Conservation (phyloP, 345 rosid genomes). For the Gossypium mustelinum region DNA sequence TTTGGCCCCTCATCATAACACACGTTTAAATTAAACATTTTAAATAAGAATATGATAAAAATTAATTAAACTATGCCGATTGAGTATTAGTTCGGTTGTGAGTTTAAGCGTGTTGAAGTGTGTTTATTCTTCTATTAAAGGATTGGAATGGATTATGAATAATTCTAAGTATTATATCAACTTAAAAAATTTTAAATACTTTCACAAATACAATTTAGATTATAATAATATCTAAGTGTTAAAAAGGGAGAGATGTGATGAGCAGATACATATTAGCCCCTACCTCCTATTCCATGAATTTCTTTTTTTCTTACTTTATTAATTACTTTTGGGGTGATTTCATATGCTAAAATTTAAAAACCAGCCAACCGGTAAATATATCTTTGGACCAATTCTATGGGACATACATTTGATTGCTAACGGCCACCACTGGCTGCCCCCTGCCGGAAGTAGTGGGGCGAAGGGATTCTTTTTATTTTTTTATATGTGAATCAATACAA, state of each 20-base stretch:
- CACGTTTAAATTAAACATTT: not conserved
- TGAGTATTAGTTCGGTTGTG: no score
- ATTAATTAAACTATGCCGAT: no score
- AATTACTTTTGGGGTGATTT: not conserved
- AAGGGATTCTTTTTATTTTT: not conserved
- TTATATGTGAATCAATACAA: no score
- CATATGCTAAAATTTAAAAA: not conserved
- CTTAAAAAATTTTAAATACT: no score
- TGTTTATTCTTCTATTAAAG: no score
- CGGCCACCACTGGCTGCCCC: not conserved
- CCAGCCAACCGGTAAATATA: not conserved
- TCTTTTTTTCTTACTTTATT: not conserved
- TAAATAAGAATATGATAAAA: no score
- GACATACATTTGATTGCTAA: not conserved
- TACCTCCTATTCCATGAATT: not conserved
- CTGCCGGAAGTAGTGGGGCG: not conserved
- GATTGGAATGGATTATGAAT: no score
- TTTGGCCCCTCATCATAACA: not conserved
- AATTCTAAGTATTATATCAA: no score
- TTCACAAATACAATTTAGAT: no score
- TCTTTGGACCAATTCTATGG: not conserved
- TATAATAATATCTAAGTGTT: no score
- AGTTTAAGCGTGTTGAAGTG: no score
- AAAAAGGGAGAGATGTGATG: not conserved
- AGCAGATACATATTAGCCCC: slow-evolving; percentile 4